Evolutionary conservation across 1,284 basidiomycete genomes (phyloP), one percentile per base, ranked within the genome.

Genomic region (Tausonia pullulans): DNA sequence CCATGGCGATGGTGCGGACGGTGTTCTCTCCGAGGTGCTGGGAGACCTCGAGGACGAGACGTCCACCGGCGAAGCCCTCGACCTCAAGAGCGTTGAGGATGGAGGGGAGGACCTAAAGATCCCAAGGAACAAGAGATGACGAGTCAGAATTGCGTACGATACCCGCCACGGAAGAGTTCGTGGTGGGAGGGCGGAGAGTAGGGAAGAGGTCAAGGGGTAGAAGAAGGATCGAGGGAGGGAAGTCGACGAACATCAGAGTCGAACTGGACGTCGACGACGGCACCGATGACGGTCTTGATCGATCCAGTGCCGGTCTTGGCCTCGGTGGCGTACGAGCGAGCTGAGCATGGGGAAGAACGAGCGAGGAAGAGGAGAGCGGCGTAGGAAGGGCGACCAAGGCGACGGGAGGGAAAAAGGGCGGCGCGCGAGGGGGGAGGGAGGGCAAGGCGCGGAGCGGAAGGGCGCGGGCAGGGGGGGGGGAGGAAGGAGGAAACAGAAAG

Each of bases 31-130:
- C 95, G 69, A 98, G 83, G 79, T 98, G 95, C 72, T 93, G 91
- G 68, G 95, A 90, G 73, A 95, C 92, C 81, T 95, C 92, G 70
- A 95, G 88, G 71, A 96, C 91, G 76, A 96, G 88, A 77, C 90
- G 88, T 76, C 90, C 90, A 71, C 78, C 75, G 68, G 82, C 81
- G 82, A 93, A 93, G 77, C 88, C 86, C 78, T 92, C 87, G 68
- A 98, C 93, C 81, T 98, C 94, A 71, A 98, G 88, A 70, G 95
- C 95, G 79, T 98, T 98, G 74, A 98, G 85, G 79, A 98, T 98
- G 70, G 92, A 87, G 67, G 95, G 95, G 60, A 98, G 88, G 78
- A 86, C 81, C 70, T 66, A 44, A 27, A 27, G 27, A 27, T 27
- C 27, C 27, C 27, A 27, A 27, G 52, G 57, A 43, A 60, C 27